Percentiles rank a stretch among this genome's conserved stretches.
phyloP scores from a whole-genome alignment of 2,329 filamentous ascomycete genomes.

The Microcyclospora pomicola region DNA sequence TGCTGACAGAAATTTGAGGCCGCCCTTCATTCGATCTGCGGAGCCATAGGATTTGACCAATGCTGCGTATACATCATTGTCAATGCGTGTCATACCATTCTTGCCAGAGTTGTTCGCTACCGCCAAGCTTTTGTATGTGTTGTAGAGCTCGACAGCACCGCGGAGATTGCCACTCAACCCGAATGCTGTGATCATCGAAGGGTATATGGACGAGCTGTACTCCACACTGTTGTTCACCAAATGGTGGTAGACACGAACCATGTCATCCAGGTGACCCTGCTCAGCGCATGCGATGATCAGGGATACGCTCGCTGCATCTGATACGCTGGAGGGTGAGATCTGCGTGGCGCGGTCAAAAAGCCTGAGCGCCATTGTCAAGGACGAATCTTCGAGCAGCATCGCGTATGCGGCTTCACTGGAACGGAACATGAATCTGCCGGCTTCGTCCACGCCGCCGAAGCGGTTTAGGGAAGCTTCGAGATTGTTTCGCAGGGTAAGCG shows the following conservation, averaged over 20 bases:
- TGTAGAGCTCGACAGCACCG: constrained; percentile 88
- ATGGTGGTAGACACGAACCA: constrained; percentile 81
- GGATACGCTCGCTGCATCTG: constrained; percentile 69
- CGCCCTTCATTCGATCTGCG: constrained; percentile 67
- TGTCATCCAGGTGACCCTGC: constrained; percentile 66
- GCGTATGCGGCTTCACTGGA: constrained; percentile 79
- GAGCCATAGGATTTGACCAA: constrained; percentile 79
- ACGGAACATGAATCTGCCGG: constrained; percentile 73
- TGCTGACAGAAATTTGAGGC: constrained; percentile 71
- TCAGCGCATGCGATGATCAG: constrained; percentile 80
- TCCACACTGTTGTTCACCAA: constrained; percentile 68
- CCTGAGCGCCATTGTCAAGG: constrained; percentile 70
- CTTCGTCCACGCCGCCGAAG: constrained; percentile 73
- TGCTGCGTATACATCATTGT: constrained; percentile 79
- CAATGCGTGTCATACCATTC: constrained; percentile 54
- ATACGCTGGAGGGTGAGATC: constrained; percentile 49
- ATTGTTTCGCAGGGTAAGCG: constrained; percentile 54
- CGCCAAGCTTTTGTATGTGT: constrained; percentile 83
- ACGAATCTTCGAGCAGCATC: constrained; percentile 75
- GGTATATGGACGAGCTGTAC: constrained; percentile 71
- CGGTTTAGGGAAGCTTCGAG: constrained; percentile 73
- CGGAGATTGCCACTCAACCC: constrained; percentile 65
- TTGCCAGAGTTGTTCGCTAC: constrained; percentile 67
- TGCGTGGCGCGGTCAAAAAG: constrained; percentile 67
- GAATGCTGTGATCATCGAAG: constrained; percentile 90